Conservation (phyloP, 768 basidiomycete species). For the Tephrocybe sp. region DNA sequence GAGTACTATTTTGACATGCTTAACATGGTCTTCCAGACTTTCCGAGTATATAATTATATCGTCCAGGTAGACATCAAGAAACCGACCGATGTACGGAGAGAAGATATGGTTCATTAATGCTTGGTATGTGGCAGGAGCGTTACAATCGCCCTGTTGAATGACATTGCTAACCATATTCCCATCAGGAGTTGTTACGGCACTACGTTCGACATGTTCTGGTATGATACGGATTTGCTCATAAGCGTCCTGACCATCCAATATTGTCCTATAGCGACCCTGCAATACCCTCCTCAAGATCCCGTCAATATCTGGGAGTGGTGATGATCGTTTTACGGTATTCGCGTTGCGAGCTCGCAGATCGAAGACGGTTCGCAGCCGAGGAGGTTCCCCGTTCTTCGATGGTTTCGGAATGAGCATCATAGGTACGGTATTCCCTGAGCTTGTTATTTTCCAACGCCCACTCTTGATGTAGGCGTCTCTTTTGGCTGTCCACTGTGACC, state of each 20-base stretch:
- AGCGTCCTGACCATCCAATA: slow-evolving; percentile 32
- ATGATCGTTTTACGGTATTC: slow-evolving; percentile 30
- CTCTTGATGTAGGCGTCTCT: slow-evolving; percentile 24
- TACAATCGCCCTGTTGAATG: slow-evolving; percentile 19
- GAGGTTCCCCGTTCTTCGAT: slow-evolving; percentile 8
- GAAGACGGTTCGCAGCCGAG: slow-evolving; percentile 25
- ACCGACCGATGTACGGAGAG: slow-evolving; percentile 22
- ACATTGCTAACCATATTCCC: slow-evolving; percentile 43
- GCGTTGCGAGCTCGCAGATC: slow-evolving; percentile 32
- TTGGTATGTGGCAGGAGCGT: neutral
- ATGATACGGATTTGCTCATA: slow-evolving; percentile 34
- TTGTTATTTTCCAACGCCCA: slow-evolving; percentile 28
- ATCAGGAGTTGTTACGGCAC: slow-evolving; percentile 34
- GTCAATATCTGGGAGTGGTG: slow-evolving; percentile 26
- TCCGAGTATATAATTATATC: slow-evolving; percentile 41
- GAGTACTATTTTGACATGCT: slow-evolving; percentile 26
- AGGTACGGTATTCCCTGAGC: slow-evolving; percentile 31
- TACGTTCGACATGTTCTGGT: slow-evolving; percentile 25
- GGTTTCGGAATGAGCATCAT: slow-evolving; percentile 30
- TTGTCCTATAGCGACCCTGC: slow-evolving; percentile 19
- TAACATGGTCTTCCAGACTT: slow-evolving; percentile 30
- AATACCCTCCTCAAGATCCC: slow-evolving; percentile 22
- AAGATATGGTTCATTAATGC: slow-evolving; percentile 32
- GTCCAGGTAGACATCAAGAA: neutral
- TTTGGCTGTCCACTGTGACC: slow-evolving; percentile 27